Conservation (phyloP, 2,329 filamentous ascomycete genomes). For the Aspergillus unguis region DNA sequence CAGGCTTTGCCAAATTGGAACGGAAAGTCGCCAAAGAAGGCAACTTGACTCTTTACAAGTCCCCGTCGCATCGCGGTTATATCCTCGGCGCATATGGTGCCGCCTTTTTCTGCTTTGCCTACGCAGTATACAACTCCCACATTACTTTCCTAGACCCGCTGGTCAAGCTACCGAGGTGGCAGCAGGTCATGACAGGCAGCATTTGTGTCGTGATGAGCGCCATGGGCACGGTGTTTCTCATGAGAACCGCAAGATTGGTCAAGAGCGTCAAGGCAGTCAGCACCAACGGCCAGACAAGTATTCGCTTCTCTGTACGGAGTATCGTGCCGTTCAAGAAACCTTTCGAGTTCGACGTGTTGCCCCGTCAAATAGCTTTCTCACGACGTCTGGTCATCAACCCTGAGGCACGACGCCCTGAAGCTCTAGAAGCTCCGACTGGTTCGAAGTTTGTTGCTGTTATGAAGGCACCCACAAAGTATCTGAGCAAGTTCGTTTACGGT, state of each 20-base stretch:
- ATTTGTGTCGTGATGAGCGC: conserved; percentile 59
- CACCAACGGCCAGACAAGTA: conserved; percentile 27
- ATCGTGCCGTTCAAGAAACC: conserved; percentile 39
- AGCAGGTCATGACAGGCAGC: conserved; percentile 55
- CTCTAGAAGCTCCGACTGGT: not conserved
- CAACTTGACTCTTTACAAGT: conserved; percentile 62
- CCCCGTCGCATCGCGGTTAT: conserved; percentile 62
- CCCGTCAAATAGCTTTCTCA: conserved; percentile 35
- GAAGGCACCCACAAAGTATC: conserved; percentile 30
- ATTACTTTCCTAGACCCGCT: conserved; percentile 50
- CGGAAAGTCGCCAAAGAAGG: conserved; percentile 52
- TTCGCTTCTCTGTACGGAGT: conserved; percentile 37
- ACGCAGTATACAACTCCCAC: conserved; percentile 52
- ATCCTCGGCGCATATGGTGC: conserved; percentile 59
- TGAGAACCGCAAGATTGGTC: conserved; percentile 58
- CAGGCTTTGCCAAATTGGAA: conserved; percentile 51
- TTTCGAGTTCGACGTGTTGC: conserved; percentile 30
- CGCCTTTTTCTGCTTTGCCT: conserved; percentile 53
- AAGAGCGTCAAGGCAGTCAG: conserved; percentile 54
- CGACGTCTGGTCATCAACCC: conserved; percentile 31
- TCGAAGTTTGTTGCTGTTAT: conserved; percentile 27
- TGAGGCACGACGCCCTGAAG: conserved; percentile 10
- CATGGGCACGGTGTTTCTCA: conserved; percentile 59
- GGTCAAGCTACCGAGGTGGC: conserved; percentile 54
- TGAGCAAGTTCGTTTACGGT: conserved; percentile 31